phyloP scores from a whole-genome alignment of 139 green algal genomes.

The Pleodorina starrii region DNA sequence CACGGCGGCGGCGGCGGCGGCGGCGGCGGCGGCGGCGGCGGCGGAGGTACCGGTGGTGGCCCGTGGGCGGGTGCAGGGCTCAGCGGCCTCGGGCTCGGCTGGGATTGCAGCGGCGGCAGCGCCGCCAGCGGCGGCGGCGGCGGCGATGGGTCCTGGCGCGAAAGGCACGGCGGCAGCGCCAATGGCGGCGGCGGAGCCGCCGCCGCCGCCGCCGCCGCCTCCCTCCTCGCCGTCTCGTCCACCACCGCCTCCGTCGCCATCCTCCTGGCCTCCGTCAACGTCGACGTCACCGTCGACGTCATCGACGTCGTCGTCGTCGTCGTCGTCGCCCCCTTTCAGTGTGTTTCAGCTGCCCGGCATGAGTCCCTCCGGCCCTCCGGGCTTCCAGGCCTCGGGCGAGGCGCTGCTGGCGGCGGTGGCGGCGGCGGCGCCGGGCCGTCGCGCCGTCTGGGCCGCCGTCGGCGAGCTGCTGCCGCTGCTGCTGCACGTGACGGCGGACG shows the following conservation, averaged over 20 bases:
- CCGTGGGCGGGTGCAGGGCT: too few relatives aligned
- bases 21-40: too few relatives aligned
- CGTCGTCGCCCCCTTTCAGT: neutral
- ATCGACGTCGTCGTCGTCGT: neutral
- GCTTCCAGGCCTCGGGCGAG: neutral
- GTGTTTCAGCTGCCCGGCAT: constrained; percentile 15
- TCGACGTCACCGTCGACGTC: neutral
- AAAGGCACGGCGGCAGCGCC: too few relatives aligned
- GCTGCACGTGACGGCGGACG: neutral
- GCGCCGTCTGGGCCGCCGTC: constrained; percentile 27
- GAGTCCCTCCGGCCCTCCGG: neutral
- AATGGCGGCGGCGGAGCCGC: too few relatives aligned
- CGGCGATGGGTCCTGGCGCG: too few relatives aligned
- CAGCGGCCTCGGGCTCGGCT: neutral
- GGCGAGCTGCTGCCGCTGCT: constrained; percentile 36
- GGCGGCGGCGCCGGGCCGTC: constrained; percentile 20
- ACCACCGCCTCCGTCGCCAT: neutral
- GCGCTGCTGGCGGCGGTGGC: constrained; percentile 38
- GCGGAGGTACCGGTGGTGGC: too few relatives aligned
- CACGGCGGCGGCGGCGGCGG: too few relatives aligned
- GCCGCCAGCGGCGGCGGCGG: too few relatives aligned
- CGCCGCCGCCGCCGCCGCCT: neutral
- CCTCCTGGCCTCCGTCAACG: neutral
- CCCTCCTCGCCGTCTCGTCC: neutral
- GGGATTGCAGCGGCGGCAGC: neutral